Conservation (phyloP, 1,284 basidiomycete species). For the Ceratobasidium papillatum region DNA sequence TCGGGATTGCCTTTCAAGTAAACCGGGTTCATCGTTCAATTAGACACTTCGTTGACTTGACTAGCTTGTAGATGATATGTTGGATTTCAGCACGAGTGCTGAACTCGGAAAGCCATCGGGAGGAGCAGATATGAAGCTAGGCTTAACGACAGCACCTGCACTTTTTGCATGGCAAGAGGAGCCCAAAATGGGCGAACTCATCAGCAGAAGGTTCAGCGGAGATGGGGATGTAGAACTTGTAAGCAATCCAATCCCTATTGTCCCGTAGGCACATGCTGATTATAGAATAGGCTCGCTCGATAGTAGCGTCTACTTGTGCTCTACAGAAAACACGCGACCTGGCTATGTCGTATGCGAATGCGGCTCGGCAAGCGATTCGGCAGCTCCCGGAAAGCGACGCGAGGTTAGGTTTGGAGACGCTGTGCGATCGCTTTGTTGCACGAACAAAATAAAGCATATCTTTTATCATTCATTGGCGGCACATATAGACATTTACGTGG, state of each 20-base stretch:
- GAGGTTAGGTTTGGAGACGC: slow-evolving; percentile 70
- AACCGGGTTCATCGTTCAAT: slow-evolving; percentile 45
- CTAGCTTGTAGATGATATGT: slow-evolving; percentile 91
- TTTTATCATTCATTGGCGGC: not conserved
- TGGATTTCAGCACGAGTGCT: slow-evolving; percentile 81
- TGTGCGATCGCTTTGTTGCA: slow-evolving; percentile 71
- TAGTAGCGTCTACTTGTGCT: slow-evolving; percentile 79
- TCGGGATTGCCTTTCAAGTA: slow-evolving; percentile 96
- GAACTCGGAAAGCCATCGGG: slow-evolving; percentile 82
- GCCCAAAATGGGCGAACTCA: slow-evolving; percentile 82
- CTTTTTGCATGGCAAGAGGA: slow-evolving; percentile 96
- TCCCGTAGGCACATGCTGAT: slow-evolving; percentile 28
- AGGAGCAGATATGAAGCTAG: slow-evolving; percentile 86
- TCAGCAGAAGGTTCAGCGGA: slow-evolving; percentile 82
- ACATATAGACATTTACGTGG: not conserved
- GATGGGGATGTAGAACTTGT: slow-evolving; percentile 88
- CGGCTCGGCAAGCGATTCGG: slow-evolving; percentile 75
- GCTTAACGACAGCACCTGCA: slow-evolving; percentile 90
- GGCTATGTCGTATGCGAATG: slow-evolving; percentile 78
- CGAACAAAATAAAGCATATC: slow-evolving; percentile 57
- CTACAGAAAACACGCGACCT: slow-evolving; percentile 82
- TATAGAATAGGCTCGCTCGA: slow-evolving; percentile 70
- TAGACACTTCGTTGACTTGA: not conserved
- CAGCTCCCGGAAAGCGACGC: slow-evolving; percentile 86
- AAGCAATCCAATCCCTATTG: slow-evolving; percentile 48